Conservation (phyloP, 2,329 filamentous ascomycete genomes). For the Ceratocystis destructans region DNA sequence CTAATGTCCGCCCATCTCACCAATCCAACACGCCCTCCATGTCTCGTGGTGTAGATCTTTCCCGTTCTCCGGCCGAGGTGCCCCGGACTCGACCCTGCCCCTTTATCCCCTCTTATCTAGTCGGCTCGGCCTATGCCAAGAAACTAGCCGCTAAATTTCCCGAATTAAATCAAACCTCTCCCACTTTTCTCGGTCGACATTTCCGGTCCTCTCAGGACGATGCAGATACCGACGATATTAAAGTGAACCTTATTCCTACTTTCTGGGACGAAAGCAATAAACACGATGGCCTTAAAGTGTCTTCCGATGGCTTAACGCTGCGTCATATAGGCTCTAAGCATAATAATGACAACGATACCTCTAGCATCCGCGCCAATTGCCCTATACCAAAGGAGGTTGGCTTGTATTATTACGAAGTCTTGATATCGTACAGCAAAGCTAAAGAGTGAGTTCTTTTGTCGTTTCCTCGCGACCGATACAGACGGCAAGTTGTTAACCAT, state of each 20-base stretch:
- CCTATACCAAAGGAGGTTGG: conserved; percentile 81
- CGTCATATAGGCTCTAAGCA: conserved; percentile 38
- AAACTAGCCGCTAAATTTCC: conserved; percentile 51
- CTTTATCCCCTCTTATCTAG: conserved; percentile 75
- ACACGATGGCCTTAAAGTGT: conserved; percentile 48
- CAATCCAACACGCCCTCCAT: conserved; percentile 30
- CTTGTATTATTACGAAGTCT: conserved; percentile 83
- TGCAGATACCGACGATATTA: conserved; percentile 28
- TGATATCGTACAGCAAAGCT: conserved; percentile 36
- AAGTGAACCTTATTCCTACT: conserved; percentile 56
- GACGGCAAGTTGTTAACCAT: not conserved
- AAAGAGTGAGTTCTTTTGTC: conserved; percentile 36
- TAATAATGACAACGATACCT: conserved; percentile 53
- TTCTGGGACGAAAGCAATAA: conserved; percentile 40
- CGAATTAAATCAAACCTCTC: conserved; percentile 28
- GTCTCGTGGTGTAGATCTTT: conserved; percentile 41
- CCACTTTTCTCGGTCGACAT: not conserved
- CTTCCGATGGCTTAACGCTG: conserved; percentile 60
- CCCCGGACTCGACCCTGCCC: conserved; percentile 22
- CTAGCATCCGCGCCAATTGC: conserved; percentile 67
- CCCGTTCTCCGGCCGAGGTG: conserved; percentile 27
- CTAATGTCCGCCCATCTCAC: not conserved
- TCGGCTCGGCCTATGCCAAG: conserved; percentile 62
- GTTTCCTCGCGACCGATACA: not conserved
- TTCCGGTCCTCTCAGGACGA: not conserved